phyloP scores from a whole-genome alignment of 2,329 filamentous ascomycete species.

The Colletotrichum coccodes region DNA sequence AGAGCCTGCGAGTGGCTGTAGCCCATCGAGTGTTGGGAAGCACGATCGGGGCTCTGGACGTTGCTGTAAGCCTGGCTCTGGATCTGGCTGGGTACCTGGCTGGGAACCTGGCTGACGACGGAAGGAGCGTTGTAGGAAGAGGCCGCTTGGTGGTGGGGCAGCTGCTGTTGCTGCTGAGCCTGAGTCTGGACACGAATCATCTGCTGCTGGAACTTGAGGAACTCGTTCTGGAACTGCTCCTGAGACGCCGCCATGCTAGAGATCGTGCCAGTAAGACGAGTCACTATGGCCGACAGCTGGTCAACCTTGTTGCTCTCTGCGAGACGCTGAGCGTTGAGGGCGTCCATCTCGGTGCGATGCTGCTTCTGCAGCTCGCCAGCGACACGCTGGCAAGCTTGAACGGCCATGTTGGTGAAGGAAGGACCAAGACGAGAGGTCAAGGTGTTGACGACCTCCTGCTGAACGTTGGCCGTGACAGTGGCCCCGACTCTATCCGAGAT shows the following conservation, averaged over 20 bases:
- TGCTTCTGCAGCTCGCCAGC: slow-evolving; percentile 75
- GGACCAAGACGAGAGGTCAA: slow-evolving; percentile 74
- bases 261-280: slow-evolving; percentile 74
- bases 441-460: slow-evolving; percentile 72
- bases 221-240: slow-evolving; percentile 73
- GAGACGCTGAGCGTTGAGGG: slow-evolving; percentile 60
- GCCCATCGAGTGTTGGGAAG: slow-evolving; percentile 30
- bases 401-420: slow-evolving; percentile 71
- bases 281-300: slow-evolving; percentile 74
- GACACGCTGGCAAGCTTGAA: slow-evolving; percentile 74
- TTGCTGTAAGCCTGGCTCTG: slow-evolving; percentile 37
- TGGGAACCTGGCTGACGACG: slow-evolving; percentile 27
- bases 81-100: slow-evolving; percentile 18
- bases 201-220: slow-evolving; percentile 67
- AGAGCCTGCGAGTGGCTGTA: slow-evolving; percentile 34
- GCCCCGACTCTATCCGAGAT: slow-evolving; percentile 79
- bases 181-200: slow-evolving; percentile 53
- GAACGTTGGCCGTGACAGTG: slow-evolving; percentile 73
- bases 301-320: slow-evolving; percentile 74
- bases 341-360: slow-evolving; percentile 60
- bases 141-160: slow-evolving; percentile 25
- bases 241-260: slow-evolving; percentile 76
- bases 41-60: slow-evolving; percentile 33
- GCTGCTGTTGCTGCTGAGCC: slow-evolving; percentile 28
- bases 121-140: slow-evolving; percentile 27